Evolutionary conservation across 108 stramenopile species (phyloP), one percentile per base, ranked within the genome.

Genomic region (Pseudonitzschia pungens): DNA sequence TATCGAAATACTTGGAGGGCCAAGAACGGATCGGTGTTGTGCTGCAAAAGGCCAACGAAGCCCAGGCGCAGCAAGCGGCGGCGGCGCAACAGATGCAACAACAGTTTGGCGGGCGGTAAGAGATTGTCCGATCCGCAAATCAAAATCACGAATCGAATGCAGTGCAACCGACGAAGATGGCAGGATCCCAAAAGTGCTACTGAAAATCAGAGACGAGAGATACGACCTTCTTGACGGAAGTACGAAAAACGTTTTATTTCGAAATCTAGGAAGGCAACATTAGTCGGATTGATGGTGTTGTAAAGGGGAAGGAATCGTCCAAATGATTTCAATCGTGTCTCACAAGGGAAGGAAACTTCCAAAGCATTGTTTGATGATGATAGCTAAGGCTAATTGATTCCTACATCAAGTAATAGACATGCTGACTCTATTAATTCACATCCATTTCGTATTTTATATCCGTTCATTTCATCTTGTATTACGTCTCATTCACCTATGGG

Each of bases 1-100:
- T 97, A 20, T 70, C 86, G 48, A 97, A 97, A 82, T 98, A 97
- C 73, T 72, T 98, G 74, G 94, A 97, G 57, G 81, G 94, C 31
- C 93, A 96, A 53, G 94, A 98, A 70, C 84, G 89, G 73, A 87
- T 98, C 26, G 96, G 96, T 2, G 77, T 80, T 32, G 86, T 92
- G 36, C 69, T 96, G 50, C 93, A 94, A 72, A 87, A 84, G 80
- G 92, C 92, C 18, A 96, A 96, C 72, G 92, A 96, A 82, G 77
- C 73, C 27, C 91, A 92, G 57, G 69, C 77, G 51, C 74, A 76
- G 55, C 92, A 93, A 76, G 89, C 90, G 72, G 79, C 88, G 73
- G 76, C 80, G 58, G 77, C 87, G 79, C 51, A 65, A 69, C 79
- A 86, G 57, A 88, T 93, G 85, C 90, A 93, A 71, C 82, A 84